phyloP scores from a whole-genome alignment of 129 eudicot species.

The Gnaphalium uliginosum region DNA sequence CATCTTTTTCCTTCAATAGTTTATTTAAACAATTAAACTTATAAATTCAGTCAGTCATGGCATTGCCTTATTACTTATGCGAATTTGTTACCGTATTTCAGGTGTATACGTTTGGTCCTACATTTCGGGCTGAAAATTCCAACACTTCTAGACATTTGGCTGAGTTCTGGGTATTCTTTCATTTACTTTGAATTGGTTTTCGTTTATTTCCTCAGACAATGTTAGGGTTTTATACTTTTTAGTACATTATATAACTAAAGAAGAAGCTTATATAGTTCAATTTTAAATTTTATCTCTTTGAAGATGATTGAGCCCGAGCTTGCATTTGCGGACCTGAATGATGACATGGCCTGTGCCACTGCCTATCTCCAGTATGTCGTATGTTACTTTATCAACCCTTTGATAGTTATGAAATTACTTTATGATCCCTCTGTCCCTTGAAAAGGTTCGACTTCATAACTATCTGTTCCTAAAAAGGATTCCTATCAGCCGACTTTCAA shows the following conservation, averaged over 20 bases:
- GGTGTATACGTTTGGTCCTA: constrained; percentile 99
- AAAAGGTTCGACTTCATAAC: constrained; percentile 6
- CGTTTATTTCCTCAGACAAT: background rate
- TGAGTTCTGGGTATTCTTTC: constrained; percentile 85
- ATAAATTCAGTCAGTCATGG: background rate
- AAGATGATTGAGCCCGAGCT: constrained; percentile 99
- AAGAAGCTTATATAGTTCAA: constrained; percentile 7
- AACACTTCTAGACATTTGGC: constrained; percentile 96
- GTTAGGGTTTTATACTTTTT: constrained; percentile 1
- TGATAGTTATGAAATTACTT: constrained; percentile 18
- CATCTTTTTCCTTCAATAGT: constrained; percentile 15
- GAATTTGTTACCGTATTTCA: constrained; percentile 32
- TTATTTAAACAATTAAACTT: too few relatives aligned
- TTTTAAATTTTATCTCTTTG: constrained; percentile 25
- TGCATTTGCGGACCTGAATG: constrained; percentile 93
- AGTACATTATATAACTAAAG: constrained; percentile 17
- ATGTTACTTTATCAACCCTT: constrained; percentile 57
- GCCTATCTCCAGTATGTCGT: constrained; percentile 99
- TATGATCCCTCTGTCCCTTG: constrained; percentile 9
- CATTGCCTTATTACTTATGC: background rate
- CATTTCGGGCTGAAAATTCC: constrained; percentile 98
- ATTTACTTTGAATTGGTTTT: background rate
- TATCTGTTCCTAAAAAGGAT: background rate
- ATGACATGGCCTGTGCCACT: constrained; percentile 99
- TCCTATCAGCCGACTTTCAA: background rate